Evolutionary conservation across 768 basidiomycete genomes (phyloP).

Genomic region (Atractiella rhizophila): DNA sequence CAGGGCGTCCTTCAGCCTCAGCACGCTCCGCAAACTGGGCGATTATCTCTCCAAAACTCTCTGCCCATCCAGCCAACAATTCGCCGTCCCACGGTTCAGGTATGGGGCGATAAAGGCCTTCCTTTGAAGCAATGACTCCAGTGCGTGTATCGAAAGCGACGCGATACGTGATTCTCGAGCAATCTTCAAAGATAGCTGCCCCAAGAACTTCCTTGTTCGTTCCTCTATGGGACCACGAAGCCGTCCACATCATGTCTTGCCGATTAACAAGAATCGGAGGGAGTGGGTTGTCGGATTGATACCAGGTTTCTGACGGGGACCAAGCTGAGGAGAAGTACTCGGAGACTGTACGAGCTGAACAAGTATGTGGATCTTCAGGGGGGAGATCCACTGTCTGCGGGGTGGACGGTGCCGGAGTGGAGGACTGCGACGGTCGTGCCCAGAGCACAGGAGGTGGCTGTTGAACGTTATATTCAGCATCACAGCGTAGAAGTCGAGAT

Average conservation of each 20-base stretch:
- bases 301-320: constrained; percentile 1
- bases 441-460: background rate
- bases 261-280: constrained; percentile 4
- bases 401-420: too few species aligned
- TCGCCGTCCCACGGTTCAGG: constrained; percentile 23
- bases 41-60: constrained; percentile 30
- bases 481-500: background rate
- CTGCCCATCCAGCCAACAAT: constrained; percentile 25
- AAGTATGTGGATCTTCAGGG: too few species aligned
- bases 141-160: constrained; percentile 22
- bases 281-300: background rate
- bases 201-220: constrained; percentile 18
- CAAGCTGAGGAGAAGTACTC: background rate
- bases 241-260: constrained; percentile 4
- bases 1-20: constrained; percentile 25
- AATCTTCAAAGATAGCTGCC: constrained; percentile 29
- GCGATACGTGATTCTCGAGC: constrained; percentile 30
- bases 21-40: constrained; percentile 30
- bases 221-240: constrained; percentile 3
- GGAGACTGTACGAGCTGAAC: background rate
- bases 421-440: background rate
- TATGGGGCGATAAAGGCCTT: constrained; percentile 24
- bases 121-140: constrained; percentile 18
- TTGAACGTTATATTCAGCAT: too few species aligned
- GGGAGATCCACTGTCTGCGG: too few species aligned